phyloP scores from a whole-genome alignment of 2,329 filamentous ascomycete species.

The Trichoderma atrobrunneum region DNA sequence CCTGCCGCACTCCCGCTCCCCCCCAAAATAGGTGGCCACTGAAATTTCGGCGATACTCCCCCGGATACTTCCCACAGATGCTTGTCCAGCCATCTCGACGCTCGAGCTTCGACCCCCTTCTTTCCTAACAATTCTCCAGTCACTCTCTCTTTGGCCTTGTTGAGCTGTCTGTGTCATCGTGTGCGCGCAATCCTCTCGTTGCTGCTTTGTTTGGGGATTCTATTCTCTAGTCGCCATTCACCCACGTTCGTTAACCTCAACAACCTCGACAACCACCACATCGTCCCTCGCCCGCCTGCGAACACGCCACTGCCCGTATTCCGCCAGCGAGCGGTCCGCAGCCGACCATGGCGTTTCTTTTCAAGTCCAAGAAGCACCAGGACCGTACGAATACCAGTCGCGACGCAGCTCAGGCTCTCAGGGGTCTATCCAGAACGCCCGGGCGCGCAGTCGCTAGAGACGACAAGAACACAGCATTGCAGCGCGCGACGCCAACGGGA shows the following conservation, averaged over 20 bases:
- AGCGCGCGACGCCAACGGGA: conserved; percentile 69
- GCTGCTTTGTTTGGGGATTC: conserved; percentile 9
- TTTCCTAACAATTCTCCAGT: conserved; percentile 27
- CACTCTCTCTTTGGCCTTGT: conserved; percentile 25
- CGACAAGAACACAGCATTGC: conserved; percentile 52
- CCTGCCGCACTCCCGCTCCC: conserved; percentile 8
- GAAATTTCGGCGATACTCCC: conserved; percentile 30
- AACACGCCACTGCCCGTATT: conserved; percentile 24
- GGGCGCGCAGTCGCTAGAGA: conserved; percentile 44
- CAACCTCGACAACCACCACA: not conserved
- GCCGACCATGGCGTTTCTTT: conserved; percentile 72
- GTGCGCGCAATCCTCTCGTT: conserved; percentile 17
- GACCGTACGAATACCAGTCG: conserved; percentile 57
- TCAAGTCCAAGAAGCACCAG: conserved; percentile 77
- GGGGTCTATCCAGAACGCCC: conserved; percentile 48
- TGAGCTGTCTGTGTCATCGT: conserved; percentile 21
- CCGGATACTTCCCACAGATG: conserved; percentile 37
- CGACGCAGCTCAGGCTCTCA: conserved; percentile 49
- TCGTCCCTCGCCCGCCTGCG: conserved; percentile 2
- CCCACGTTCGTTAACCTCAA: conserved; percentile 8
- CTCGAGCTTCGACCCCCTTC: conserved; percentile 35
- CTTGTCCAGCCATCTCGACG: conserved; percentile 45
- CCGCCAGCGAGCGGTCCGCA: conserved; percentile 40
- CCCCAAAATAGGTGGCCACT: conserved; percentile 39
- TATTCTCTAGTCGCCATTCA: not conserved